phyloP scores from a whole-genome alignment of 768 basidiomycete genomes.

The Stropharia rugosoannulata region DNA sequence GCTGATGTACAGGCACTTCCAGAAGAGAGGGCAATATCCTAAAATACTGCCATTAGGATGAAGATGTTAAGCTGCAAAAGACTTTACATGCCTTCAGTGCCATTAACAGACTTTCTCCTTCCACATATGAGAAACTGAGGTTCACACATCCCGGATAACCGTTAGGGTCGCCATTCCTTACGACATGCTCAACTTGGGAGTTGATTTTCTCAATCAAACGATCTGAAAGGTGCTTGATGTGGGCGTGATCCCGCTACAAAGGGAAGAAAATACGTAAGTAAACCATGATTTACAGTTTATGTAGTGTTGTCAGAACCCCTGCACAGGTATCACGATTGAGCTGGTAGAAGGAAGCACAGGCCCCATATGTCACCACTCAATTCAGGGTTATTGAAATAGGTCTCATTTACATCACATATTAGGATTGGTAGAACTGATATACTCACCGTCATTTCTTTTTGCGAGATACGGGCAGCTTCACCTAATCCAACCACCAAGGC shows the following conservation, averaged over 20 bases:
- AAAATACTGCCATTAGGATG: conserved; percentile 4
- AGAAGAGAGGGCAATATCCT: conserved; percentile 97
- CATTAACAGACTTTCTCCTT: conserved; percentile 97
- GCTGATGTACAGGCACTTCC: conserved; percentile 99
- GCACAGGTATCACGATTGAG: conserved; percentile 73
- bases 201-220: conserved; percentile 83
- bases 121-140: conserved; percentile 93
- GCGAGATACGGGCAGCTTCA: conserved; percentile 91
- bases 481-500: conserved; percentile 90
- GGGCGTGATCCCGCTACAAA: conserved; percentile 72
- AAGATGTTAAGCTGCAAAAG: neutral
- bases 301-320: conserved; percentile 84
- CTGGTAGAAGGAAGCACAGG: conserved; percentile 24
- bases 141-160: conserved; percentile 98
- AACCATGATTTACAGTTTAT: neutral
- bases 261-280: conserved; percentile 14
- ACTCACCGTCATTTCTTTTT: conserved; percentile 91
- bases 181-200: conserved; percentile 82
- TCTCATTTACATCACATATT: conserved; percentile 47
- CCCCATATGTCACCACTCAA: conserved; percentile 36
- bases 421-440: conserved; percentile 12
- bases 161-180: conserved; percentile 88
- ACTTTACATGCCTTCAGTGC: conserved; percentile 70
- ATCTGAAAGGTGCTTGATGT: conserved; percentile 72
- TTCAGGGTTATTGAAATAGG: conserved; percentile 34